Base-by-base conservation (phyloP, 2,329 filamentous ascomycete species). In the Dryadomyces quercivorus region DNA sequence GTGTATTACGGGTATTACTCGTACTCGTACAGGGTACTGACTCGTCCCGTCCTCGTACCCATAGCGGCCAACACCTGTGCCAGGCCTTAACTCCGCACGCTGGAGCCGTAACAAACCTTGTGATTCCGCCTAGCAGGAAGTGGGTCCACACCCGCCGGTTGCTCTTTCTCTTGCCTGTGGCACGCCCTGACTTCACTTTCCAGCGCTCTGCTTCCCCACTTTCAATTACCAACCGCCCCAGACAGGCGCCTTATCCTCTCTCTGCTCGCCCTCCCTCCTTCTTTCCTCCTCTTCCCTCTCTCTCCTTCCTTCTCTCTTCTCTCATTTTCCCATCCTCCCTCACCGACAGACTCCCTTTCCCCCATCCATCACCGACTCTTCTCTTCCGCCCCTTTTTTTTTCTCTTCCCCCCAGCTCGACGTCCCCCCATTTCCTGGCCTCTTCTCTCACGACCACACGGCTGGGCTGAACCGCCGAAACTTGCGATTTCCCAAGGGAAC, bases 221-320 rank as follows among this genome's bases (percentile, higher is more conserved):
- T 56, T 44, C 49, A 34, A 48, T 53, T 51, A 53, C 57, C 57
- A 59, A 57, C 52, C 38, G 21, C 38, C 20, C 36, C 18, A 34
- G 18, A 22, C 20, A 51, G 15, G 42, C 50, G 21, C 12, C 40
- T 42, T 38, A 26, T 21, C 52, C 49, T 53, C 49, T 53, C 34
- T 38, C 34, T 44, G 38, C 38, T 50, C 49, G 13, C 54, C 42
- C 45, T 21, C 49, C 20, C 53, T 53, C 52, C 50, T 51, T 53
- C 58, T 56, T 26, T 46, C 45, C 44, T 20, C 50, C 20, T 51
- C 51, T 50, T 50, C 51, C 50, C 57, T 56, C 22, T 44, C 55
- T 55, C 40, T 49, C 49, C 44, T 26, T 50, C 22, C 44, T 44
- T 56, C n/a, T 40, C 34, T 31, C 51, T 31, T 18, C 47, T n/a